These are phyloP conservation scores for Pseudozyma sp. DNA, from an alignment of 1,284 basidiomycete genomes.

Conservation along the genomic window DNA sequence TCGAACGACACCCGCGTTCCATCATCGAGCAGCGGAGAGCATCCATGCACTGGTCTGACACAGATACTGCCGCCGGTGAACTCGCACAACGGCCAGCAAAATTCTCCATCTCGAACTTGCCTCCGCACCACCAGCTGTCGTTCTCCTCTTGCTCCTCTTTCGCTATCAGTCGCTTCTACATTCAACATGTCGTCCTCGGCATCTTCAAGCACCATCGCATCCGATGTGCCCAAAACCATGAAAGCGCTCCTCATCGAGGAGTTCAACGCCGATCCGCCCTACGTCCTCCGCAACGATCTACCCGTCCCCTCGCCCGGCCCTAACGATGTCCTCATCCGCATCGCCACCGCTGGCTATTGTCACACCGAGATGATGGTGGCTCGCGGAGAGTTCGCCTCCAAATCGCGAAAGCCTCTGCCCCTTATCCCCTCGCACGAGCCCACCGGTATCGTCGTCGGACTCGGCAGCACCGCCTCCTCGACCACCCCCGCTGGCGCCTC, in stretches of 20 bases:
- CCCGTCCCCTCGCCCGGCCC: conserved; percentile 19
- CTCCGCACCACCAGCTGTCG: too few species aligned
- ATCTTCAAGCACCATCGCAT: conserved; percentile 1
- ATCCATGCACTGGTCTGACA: too few species aligned
- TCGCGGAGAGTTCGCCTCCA: conserved; percentile 40
- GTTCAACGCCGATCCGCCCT: conserved; percentile 36
- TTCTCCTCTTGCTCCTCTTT: too few species aligned
- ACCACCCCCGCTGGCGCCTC: conserved; percentile 18
- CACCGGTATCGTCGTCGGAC: conserved; percentile 47
- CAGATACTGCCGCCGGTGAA: too few species aligned
- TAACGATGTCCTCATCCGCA: conserved; percentile 36
- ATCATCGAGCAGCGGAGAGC: too few species aligned
- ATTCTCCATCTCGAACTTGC: too few species aligned
- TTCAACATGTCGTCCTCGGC: conserved; percentile 5
- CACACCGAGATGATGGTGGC: conserved; percentile 56
- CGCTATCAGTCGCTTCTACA: not conserved
- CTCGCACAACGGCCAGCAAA: too few species aligned
- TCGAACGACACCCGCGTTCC: too few species aligned
- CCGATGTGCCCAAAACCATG: conserved; percentile 25
- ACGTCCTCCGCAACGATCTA: conserved; percentile 36
- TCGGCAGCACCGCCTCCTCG: conserved; percentile 14
- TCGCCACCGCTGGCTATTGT: conserved; percentile 54
- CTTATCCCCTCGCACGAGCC: conserved; percentile 54
- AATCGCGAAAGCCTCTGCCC: conserved; percentile 37
- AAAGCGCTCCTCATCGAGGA: conserved; percentile 29